phyloP scores from a whole-genome alignment of 1,284 basidiomycete genomes.

The Peniophora sp. region DNA sequence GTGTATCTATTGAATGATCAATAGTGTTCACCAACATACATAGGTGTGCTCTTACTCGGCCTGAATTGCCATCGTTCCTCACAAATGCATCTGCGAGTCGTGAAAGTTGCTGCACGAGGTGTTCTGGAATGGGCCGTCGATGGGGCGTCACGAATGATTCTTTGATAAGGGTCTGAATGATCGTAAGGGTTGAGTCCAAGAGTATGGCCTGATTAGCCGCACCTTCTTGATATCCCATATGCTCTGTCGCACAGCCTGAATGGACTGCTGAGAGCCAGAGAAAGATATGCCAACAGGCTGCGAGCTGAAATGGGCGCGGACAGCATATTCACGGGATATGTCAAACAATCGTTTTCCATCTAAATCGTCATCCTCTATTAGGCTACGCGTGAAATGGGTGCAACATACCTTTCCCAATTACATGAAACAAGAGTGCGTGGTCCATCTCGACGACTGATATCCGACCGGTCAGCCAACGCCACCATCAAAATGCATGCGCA shows the following conservation, averaged over 20 bases:
- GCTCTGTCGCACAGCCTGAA: slow-evolving; percentile 3
- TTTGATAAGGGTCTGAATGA: slow-evolving; percentile 38
- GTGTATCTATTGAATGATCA: slow-evolving; percentile 33
- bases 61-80: slow-evolving; percentile 30
- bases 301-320: slow-evolving; percentile 8
- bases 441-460: slow-evolving; percentile 1
- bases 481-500: slow-evolving; percentile 7
- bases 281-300: slow-evolving; percentile 38
- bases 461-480: too few species aligned
- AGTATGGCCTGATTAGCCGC: slow-evolving; percentile 4
- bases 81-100: slow-evolving; percentile 54
- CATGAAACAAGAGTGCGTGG: not conserved
- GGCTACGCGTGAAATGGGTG: not conserved
- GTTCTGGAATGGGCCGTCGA: slow-evolving; percentile 28
- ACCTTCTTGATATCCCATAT: slow-evolving; percentile 26
- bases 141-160: slow-evolving; percentile 43
- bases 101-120: slow-evolving; percentile 56
- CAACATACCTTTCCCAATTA: not conserved
- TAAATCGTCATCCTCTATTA: not conserved
- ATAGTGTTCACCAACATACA: too few species aligned
- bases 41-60: too few species aligned
- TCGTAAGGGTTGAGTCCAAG: slow-evolving; percentile 1
- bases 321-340: not conserved
- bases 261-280: not conserved
- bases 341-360: not conserved